Evolutionary conservation across 306 rosid genomes (phyloP), one percentile per base, ranked within the genome.

Genomic region (Elaeagnus macrophylla): DNA sequence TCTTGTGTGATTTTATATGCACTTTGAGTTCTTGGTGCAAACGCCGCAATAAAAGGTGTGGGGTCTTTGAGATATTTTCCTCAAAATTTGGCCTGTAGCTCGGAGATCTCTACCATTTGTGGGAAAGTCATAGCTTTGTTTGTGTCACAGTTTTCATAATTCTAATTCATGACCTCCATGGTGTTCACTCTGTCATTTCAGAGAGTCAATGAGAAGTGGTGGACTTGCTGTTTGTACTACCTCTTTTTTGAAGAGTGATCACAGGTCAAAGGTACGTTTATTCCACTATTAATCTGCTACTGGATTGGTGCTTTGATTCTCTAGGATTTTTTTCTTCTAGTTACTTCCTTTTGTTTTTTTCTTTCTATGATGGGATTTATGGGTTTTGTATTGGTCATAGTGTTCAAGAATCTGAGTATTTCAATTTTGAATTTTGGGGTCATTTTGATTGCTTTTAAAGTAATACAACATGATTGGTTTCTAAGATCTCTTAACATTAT

Each of bases 21-120:
- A 75, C 72, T 55, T 55, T 44, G 59, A 10, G 46, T 54, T 63
- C 56, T 53, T 25, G 57, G 12, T 59, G 48, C 37, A 46, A 62
- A 48, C 42, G 41, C 59, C 48, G 54, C 8, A 7, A 36, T 8
- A 39, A 47, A 64, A 67, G 51, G 56, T 50, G 9, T 41, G 48
- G 49, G 32, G 18, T 12, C 53, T 25, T 67, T 56, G 50, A 67
- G 69, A 55, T 71, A 70, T 71, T 64, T 60, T 48, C 57, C 56
- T 7, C 57, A 59, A 72, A 70, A 66, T 70, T 52, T 71, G 67
- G 43, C 73, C 48, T 52, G 58, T 52, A 38, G 85, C 69, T 70
- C 71, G 65, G 72, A 76, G 79, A 83, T 82, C 83, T 76, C 74
- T 67, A 58, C 79, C 77, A 74, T 69, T 66, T 38, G 61, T 59